Percentiles rank a stretch among this genome's conserved stretches.
phyloP scores from a whole-genome alignment of 371 early-diverging fungal genomes.

The Mucor racemosus region DNA sequence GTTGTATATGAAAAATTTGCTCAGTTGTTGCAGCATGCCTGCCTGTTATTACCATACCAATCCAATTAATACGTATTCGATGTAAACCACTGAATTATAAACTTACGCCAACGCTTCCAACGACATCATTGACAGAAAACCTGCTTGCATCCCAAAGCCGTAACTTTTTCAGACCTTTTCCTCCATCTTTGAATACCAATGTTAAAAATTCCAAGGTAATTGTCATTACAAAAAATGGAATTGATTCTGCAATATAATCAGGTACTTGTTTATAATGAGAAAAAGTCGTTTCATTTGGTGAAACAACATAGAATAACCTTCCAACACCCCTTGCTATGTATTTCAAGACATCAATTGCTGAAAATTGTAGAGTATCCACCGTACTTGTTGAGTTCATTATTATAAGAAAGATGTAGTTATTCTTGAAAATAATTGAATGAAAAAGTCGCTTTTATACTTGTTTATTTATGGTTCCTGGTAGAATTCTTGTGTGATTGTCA shows the following conservation, averaged over 20 bases:
- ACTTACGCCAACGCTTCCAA: slow-evolving; percentile 44
- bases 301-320: slow-evolving; percentile 60
- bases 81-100: background rate
- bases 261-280: slow-evolving; percentile 46
- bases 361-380: background rate
- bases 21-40: slow-evolving; percentile 57
- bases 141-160: slow-evolving; percentile 45
- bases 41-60: slow-evolving; percentile 26
- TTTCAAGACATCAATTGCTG: background rate
- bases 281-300: slow-evolving; percentile 48
- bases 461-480: background rate
- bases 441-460: background rate
- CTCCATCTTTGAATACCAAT: slow-evolving; percentile 33
- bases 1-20: slow-evolving; percentile 51
- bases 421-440: background rate
- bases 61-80: slow-evolving; percentile 3
- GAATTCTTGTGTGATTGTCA: background rate
- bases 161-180: slow-evolving; percentile 39
- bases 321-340: slow-evolving; percentile 30
- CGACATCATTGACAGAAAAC: slow-evolving; percentile 57
- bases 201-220: slow-evolving; percentile 48
- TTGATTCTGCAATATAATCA: slow-evolving; percentile 55
- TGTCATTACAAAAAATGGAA: slow-evolving; percentile 56
- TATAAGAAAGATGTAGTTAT: background rate
- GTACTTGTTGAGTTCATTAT: background rate